Conservation (phyloP, 2,329 filamentous ascomycete species). For the Verticillium nonalfalfae region DNA sequence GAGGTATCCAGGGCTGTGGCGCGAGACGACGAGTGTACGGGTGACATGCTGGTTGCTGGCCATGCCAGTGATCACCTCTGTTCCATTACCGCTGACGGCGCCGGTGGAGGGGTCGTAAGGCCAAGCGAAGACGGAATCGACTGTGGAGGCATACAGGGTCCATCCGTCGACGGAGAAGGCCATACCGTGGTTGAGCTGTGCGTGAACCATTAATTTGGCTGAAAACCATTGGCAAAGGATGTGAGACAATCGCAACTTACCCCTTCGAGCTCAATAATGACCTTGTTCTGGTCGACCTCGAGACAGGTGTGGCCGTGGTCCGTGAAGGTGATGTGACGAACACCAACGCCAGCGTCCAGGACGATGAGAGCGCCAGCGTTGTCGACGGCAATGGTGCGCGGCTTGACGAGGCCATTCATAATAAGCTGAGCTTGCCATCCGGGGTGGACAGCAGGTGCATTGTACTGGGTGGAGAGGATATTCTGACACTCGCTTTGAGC, state of each 20-base stretch:
- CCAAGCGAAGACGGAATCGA: slow-evolving; percentile 57
- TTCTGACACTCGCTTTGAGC: slow-evolving; percentile 22
- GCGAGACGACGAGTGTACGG: slow-evolving; percentile 59
- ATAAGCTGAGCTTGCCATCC: slow-evolving; percentile 39
- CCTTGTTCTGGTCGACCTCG: slow-evolving; percentile 24
- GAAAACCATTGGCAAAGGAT: no score
- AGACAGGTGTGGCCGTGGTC: slow-evolving; percentile 36
- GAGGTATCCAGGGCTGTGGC: slow-evolving; percentile 46
- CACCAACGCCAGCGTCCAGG: slow-evolving; percentile 33
- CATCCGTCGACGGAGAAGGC: slow-evolving; percentile 45
- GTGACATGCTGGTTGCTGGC: slow-evolving; percentile 54
- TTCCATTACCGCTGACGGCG: slow-evolving; percentile 37
- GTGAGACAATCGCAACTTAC: slow-evolving; percentile 15
- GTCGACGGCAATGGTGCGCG: slow-evolving; percentile 41
- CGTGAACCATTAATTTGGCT: background rate
- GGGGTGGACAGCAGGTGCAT: slow-evolving; percentile 27
- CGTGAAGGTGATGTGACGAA: slow-evolving; percentile 31
- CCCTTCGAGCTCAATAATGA: slow-evolving; percentile 22
- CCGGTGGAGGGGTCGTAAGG: slow-evolving; percentile 50
- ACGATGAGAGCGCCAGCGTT: slow-evolving; percentile 36
- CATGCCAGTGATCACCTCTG: slow-evolving; percentile 44
- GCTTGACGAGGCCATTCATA: slow-evolving; percentile 30
- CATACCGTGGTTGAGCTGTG: slow-evolving; percentile 49
- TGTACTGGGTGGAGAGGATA: slow-evolving; percentile 25
- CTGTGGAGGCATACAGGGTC: slow-evolving; percentile 51